Percentiles rank a stretch among this genome's conserved stretches.
Evolutionary conservation across 352 stramenopile genomes (phyloP).

Genomic region (Aphanomyces astaci): DNA sequence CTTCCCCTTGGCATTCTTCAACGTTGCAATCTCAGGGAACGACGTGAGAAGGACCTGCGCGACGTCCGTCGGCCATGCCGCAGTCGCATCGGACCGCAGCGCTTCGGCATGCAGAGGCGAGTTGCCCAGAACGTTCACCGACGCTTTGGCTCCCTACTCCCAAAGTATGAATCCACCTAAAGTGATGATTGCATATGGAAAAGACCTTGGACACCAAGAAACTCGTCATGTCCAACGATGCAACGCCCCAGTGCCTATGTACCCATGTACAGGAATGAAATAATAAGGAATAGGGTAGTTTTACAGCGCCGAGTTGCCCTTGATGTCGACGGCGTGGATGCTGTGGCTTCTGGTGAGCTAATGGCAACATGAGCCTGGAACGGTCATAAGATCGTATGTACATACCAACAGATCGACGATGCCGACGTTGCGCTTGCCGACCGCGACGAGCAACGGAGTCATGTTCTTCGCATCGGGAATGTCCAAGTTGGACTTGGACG

Average conservation of each 20-base stretch:
- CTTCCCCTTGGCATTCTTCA: conserved; percentile 48
- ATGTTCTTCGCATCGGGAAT: conserved; percentile 60
- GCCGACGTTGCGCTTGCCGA: conserved; percentile 53
- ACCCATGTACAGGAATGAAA: neutral
- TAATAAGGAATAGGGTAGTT: conserved; percentile 9
- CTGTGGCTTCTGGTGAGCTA: conserved; percentile 48
- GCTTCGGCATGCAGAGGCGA: conserved; percentile 63
- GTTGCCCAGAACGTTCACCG: conserved; percentile 50
- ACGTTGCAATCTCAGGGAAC: conserved; percentile 45
- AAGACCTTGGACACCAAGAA: neutral
- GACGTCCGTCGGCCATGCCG: conserved; percentile 46
- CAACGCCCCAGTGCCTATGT: conserved; percentile 61
- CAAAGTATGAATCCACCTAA: neutral
- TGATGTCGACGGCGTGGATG: conserved; percentile 51
- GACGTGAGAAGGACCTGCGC: conserved; percentile 36
- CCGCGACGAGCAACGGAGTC: conserved; percentile 59
- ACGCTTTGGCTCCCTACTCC: conserved; percentile 44
- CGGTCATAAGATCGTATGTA: neutral
- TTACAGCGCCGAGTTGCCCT: conserved; percentile 65
- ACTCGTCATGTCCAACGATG: conserved; percentile 31
- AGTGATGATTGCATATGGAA: neutral
- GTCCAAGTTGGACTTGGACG: conserved; percentile 55
- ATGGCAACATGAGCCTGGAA: neutral
- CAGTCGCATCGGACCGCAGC: conserved; percentile 56
- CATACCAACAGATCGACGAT: conserved; percentile 47